These are phyloP conservation scores for Naganishia sp. DNA, from an alignment of 1,284 basidiomycete species.

Conservation along the genomic window DNA sequence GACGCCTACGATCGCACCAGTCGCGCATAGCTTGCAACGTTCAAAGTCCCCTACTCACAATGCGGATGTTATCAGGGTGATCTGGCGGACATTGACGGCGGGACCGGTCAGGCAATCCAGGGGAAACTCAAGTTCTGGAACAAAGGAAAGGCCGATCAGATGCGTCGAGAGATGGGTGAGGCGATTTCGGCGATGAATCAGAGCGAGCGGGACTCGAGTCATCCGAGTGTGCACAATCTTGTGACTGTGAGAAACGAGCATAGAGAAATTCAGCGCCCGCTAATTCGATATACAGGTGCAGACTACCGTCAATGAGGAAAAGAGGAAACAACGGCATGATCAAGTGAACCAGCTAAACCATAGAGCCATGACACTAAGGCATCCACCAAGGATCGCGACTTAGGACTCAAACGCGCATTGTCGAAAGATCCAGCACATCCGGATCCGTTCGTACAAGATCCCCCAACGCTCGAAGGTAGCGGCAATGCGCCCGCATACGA, in stretches of 20 bases:
- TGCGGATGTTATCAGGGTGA: conserved; percentile 34
- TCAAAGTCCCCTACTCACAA: conserved; percentile 35
- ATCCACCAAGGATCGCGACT: background rate
- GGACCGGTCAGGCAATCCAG: background rate
- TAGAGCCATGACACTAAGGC: conserved; percentile 19
- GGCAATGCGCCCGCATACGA: background rate
- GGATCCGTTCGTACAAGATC: conserved; percentile 15
- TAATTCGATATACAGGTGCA: background rate
- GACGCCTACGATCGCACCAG: conserved; percentile 31
- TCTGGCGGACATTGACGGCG: conserved; percentile 5
- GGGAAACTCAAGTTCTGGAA: conserved; percentile 31
- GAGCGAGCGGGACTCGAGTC: conserved; percentile 28
- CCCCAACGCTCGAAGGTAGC: background rate
- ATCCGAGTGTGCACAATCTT: conserved; percentile 33
- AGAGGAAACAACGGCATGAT: conserved; percentile 1
- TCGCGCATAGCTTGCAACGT: conserved; percentile 24
- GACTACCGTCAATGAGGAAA: background rate
- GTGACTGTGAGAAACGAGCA: conserved; percentile 5
- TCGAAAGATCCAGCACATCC: background rate
- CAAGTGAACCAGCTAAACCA: conserved; percentile 8
- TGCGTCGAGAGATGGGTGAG: conserved; percentile 15
- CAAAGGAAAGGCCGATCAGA: conserved; percentile 17
- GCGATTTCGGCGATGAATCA: conserved; percentile 24
- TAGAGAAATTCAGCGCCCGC: too few species aligned
- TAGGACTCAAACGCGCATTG: background rate